Evolutionary conservation across 2,329 filamentous ascomycete species (phyloP).

Genomic region (Fusarium chlamydosporum): DNA sequence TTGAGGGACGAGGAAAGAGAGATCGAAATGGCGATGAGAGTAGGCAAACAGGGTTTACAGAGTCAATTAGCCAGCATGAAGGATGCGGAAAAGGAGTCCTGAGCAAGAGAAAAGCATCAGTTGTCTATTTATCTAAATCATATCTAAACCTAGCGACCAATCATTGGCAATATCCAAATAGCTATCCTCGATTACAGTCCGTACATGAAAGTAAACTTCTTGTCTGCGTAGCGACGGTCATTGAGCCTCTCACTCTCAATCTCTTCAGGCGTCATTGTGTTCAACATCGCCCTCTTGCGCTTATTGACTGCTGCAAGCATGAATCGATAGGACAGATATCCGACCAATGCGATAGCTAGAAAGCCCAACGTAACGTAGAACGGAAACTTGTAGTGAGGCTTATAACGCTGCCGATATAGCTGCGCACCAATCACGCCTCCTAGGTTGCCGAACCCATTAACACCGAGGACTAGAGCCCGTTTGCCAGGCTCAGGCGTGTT

Average conservation of each 20-base stretch:
- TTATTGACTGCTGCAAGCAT: conserved; percentile 43
- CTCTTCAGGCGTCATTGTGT: conserved; percentile 43
- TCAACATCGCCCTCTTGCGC: conserved; percentile 37
- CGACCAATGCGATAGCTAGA: conserved; percentile 41
- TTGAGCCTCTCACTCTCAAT: conserved; percentile 48
- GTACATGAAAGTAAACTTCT: conserved; percentile 51
- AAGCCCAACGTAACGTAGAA: conserved; percentile 49
- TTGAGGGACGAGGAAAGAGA: conserved; percentile 77
- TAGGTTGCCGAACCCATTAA: conserved; percentile 51
- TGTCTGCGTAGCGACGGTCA: conserved; percentile 48
- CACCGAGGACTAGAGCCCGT: conserved; percentile 49
- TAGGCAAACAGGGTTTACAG: conserved; percentile 75
- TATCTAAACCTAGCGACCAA: conserved; percentile 19
- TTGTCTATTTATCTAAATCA: conserved; percentile 22
- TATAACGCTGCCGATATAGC: conserved; percentile 46
- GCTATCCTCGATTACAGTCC: conserved; percentile 38
- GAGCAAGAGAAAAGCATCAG: conserved; percentile 14
- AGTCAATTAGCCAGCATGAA: conserved; percentile 66
- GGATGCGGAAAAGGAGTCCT: conserved; percentile 43
- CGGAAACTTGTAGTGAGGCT: conserved; percentile 46
- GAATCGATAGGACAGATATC: conserved; percentile 46
- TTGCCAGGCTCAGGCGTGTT: conserved; percentile 52
- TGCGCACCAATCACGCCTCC: conserved; percentile 50
- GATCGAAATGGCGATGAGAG: conserved; percentile 76
- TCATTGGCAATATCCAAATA: not conserved